Conservation (phyloP, 2,329 filamentous ascomycete species). For the Xylaria sp. region DNA sequence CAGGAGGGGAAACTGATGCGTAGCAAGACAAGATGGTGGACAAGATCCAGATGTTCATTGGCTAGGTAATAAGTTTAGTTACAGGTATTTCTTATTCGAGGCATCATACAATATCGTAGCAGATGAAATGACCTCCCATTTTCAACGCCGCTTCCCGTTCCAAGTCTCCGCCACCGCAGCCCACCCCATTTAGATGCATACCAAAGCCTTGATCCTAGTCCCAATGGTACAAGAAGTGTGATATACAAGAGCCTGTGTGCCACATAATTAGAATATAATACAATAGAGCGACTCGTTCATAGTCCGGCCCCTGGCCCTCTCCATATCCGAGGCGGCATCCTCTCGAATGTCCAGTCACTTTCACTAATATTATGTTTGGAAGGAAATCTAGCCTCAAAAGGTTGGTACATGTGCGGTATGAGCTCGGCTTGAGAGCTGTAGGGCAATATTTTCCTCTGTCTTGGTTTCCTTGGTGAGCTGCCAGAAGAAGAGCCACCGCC, state of each 20-base stretch:
- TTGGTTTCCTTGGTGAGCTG: constrained; percentile 36
- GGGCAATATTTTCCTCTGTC: constrained; percentile 48
- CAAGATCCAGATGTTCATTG: not conserved
- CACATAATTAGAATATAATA: constrained; percentile 26
- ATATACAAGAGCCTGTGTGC: constrained; percentile 20
- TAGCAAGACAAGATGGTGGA: not conserved
- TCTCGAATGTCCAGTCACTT: constrained; percentile 45
- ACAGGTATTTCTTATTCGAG: not conserved
- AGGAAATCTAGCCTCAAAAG: constrained; percentile 54
- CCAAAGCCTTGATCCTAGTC: constrained; percentile 9
- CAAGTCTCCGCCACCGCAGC: constrained; percentile 1
- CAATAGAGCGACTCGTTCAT: constrained; percentile 15
- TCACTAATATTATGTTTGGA: constrained; percentile 34
- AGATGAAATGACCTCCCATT: constrained; percentile 3
- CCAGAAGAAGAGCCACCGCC: constrained; percentile 23
- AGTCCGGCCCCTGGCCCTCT: constrained; percentile 22
- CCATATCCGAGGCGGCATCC: constrained; percentile 38
- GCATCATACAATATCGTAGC: constrained; percentile 26
- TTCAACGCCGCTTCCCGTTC: constrained; percentile 23
- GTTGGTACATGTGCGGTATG: constrained; percentile 53
- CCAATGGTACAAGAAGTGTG: constrained; percentile 16
- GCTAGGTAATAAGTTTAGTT: constrained; percentile 1
- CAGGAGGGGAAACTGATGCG: not conserved
- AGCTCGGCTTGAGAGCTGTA: constrained; percentile 54
- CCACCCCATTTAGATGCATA: constrained; percentile 17